Evolutionary conservation across 306 rosid species (phyloP).

Genomic region (Lotus japonicus): DNA sequence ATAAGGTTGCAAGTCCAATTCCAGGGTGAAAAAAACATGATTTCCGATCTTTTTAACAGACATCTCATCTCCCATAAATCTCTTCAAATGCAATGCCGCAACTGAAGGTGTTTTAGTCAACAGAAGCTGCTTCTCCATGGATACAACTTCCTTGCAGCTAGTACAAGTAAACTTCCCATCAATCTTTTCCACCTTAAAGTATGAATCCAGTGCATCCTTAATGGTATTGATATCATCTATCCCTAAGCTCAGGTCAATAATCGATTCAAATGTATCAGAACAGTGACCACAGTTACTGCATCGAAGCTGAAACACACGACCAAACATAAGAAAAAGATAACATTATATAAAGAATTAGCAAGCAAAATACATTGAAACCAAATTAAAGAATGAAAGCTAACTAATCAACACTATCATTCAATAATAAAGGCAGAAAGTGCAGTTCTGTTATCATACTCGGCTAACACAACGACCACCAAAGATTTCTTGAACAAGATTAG

Average conservation of each 20-base stretch:
- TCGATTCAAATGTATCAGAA: slow-evolving; percentile 46
- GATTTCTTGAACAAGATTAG: slow-evolving; percentile 43
- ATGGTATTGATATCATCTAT: slow-evolving; percentile 40
- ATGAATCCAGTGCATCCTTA: slow-evolving; percentile 44
- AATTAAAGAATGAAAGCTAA: not conserved
- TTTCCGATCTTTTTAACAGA: slow-evolving; percentile 39
- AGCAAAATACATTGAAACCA: too few relatives aligned
- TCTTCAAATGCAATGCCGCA: slow-evolving; percentile 28
- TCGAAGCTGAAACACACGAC: slow-evolving; percentile 40
- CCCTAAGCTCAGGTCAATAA: slow-evolving; percentile 60
- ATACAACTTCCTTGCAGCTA: not conserved
- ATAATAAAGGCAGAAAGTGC: too few relatives aligned
- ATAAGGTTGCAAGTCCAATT: slow-evolving; percentile 50
- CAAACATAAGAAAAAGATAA: not conserved
- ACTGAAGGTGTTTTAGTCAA: not conserved
- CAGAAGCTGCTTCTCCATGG: not conserved
- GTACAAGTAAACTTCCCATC: not conserved
- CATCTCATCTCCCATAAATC: slow-evolving; percentile 40
- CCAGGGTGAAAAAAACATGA: slow-evolving; percentile 41
- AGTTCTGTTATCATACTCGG: slow-evolving; percentile 31
- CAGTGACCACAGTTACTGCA: slow-evolving; percentile 50
- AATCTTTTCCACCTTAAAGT: slow-evolving; percentile 50
- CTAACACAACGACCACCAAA: slow-evolving; percentile 68
- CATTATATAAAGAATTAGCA: not conserved
- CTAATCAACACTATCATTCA: not conserved